Evolutionary conservation across 805 yeast species (phyloP).

Genomic region (Hanseniaspora occidentalis): DNA sequence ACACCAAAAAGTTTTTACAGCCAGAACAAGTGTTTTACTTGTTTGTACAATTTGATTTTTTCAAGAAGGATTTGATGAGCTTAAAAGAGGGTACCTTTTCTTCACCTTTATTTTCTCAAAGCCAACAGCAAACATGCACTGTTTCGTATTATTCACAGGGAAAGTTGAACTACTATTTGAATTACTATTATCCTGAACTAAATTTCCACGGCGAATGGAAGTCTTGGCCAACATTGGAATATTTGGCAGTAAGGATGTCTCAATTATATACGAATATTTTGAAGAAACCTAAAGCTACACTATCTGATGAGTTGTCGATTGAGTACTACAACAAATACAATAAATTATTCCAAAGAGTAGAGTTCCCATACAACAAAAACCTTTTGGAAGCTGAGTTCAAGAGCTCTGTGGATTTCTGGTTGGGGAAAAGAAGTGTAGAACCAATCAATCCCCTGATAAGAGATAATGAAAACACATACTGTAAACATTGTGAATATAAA

Average conservation of each 20-base stretch:
- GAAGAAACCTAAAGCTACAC: slow-evolving; percentile 9
- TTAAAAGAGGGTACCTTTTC: slow-evolving; percentile 31
- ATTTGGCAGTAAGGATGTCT: slow-evolving; percentile 42
- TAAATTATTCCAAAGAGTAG: slow-evolving; percentile 8
- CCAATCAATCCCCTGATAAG: slow-evolving; percentile 25
- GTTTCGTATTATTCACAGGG: neutral
- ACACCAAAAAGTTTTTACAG: slow-evolving; percentile 36
- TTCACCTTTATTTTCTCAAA: neutral
- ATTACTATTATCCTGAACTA: neutral
- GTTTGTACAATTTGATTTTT: slow-evolving; percentile 25
- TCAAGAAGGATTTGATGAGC: slow-evolving; percentile 31
- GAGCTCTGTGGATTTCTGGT: slow-evolving; percentile 40
- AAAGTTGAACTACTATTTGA: neutral
- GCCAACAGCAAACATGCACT: neutral
- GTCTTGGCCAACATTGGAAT: slow-evolving; percentile 41
- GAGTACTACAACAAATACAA: slow-evolving; percentile 41
- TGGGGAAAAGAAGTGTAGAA: slow-evolving; percentile 39
- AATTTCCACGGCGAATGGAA: slow-evolving; percentile 29
- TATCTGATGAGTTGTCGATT: slow-evolving; percentile 29
- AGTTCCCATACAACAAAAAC: slow-evolving; percentile 26
- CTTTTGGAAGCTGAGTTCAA: slow-evolving; percentile 21
- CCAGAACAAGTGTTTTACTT: slow-evolving; percentile 29
- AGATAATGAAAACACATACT: slow-evolving; percentile 27
- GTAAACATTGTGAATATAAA: slow-evolving; percentile 44
- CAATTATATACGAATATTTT: slow-evolving; percentile 24